Evolutionary conservation across 2,329 filamentous ascomycete genomes (phyloP).

Genomic region (Calonectria pauciramosa): DNA sequence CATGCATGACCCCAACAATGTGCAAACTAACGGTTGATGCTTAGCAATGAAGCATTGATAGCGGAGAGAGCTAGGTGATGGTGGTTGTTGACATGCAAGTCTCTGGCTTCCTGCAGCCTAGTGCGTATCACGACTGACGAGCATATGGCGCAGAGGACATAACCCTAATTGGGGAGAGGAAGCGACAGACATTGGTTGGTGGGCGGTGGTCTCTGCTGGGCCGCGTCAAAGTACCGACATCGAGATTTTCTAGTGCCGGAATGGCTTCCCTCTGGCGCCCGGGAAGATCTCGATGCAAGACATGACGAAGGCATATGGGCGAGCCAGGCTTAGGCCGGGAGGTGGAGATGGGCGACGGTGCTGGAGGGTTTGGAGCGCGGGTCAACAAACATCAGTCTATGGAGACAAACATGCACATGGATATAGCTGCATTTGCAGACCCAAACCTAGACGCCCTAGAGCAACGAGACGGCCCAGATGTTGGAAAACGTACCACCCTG

Average conservation of each 20-base stretch:
- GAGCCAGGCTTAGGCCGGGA: slow-evolving; percentile 35
- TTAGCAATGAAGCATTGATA: slow-evolving; percentile 10
- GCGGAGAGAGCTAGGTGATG: slow-evolving; percentile 2
- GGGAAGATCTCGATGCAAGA: slow-evolving; percentile 49
- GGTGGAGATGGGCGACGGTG: slow-evolving; percentile 28
- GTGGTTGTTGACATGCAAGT: not conserved
- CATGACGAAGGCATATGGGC: slow-evolving; percentile 37
- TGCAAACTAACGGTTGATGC: slow-evolving; percentile 6
- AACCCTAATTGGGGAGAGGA: slow-evolving; percentile 5
- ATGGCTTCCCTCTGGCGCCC: slow-evolving; percentile 43
- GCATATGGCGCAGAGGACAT: not conserved
- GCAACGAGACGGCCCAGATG: not conserved
- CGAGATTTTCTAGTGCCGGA: slow-evolving; percentile 40
- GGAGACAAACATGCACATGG: slow-evolving; percentile 1
- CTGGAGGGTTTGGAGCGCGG: slow-evolving; percentile 1
- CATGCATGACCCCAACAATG: slow-evolving; percentile 21
- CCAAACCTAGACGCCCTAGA: not conserved
- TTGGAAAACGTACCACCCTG: slow-evolving; percentile 1
- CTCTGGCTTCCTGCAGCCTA: not conserved
- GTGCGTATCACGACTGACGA: slow-evolving; percentile 6
- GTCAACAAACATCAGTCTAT: slow-evolving; percentile 10
- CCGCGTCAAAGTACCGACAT: slow-evolving; percentile 31
- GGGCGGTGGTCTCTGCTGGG: slow-evolving; percentile 27
- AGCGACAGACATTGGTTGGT: slow-evolving; percentile 20
- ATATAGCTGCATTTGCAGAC: not conserved